Base-by-base conservation (phyloP, 306 rosid genomes). In the Rosa lucieae region DNA sequence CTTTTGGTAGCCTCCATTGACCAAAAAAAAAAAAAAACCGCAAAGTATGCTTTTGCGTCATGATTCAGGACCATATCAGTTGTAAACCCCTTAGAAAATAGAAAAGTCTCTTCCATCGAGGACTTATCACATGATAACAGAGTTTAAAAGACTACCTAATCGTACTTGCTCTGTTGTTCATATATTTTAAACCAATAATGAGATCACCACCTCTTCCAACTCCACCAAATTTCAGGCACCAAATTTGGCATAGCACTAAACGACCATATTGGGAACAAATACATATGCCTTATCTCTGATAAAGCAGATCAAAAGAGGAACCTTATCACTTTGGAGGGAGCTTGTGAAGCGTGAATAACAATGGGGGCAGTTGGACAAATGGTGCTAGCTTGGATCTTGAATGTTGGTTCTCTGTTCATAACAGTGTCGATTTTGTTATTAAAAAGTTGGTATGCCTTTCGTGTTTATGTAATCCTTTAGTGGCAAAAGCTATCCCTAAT, bases 91-190 rank as follows among this genome's bases (percentile, higher is more conserved):
- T 11, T 32, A n/a, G 32, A 73, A 75, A 76, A 21, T 10, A 18
- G 61, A 20, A 81, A 81, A 44, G 48, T 1, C 42, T 73, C 13
- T 35, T 20, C 42, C 40, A 42, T 59, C 69, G 67, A 78, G 10
- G 51, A 48, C 51, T 11, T 0, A 75, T 10, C 44, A 29, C 63
- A 58, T 47, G 71, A 42, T 1, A 17, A 11, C 0, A 32, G 32
- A 68, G 17, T 23, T 66, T 15, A 2, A 47, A 44, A 10, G 15
- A 78, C 35, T 69, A 86, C 86, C 78, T 69, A 61, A 84, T 53
- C 83, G 8, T 82, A 83, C 81, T 83, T 82, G 79, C 86, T 62
- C 62, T 75, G 15, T 40, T 51, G 6, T 20, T n/a, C 67, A 61
- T 67, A 55, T 68, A 67, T n/a, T 65, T 53, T 20, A 72, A n/a